Conservation (phyloP, 345 rosid species). For the Jatropha curcas region DNA sequence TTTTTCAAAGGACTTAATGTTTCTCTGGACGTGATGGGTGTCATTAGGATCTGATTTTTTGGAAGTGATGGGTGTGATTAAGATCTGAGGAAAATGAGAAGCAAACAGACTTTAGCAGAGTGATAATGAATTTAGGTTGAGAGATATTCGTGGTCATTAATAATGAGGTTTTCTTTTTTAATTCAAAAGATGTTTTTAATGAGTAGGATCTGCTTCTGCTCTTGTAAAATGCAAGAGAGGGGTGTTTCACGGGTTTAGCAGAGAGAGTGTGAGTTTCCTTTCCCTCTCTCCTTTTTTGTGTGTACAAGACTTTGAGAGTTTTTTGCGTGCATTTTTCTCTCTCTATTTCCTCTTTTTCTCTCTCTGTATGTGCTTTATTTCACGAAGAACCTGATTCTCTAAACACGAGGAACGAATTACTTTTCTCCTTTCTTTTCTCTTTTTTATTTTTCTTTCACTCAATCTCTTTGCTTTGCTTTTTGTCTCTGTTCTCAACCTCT, state of each 20-base stretch:
- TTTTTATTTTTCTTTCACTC: background rate
- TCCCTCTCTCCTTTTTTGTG: background rate
- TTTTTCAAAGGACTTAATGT: too few relatives aligned
- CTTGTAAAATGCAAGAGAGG: background rate
- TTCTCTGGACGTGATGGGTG: too few relatives aligned
- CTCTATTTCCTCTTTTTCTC: constrained; percentile 2
- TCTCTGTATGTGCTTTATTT: constrained; percentile 32
- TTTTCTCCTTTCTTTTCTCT: constrained; percentile 30
- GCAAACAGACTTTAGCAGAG: too few relatives aligned
- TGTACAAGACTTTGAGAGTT: background rate
- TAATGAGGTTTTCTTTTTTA: background rate
- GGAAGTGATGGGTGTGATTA: background rate
- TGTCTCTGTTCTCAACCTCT: background rate
- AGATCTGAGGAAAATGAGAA: background rate
- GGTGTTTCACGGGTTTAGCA: constrained; percentile 29
- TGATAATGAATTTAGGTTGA: background rate
- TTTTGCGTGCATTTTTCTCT: constrained; percentile 10
- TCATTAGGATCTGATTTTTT: too few relatives aligned
- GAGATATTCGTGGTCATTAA: background rate
- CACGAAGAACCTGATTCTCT: constrained; percentile 89
- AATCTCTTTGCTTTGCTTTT: constrained; percentile 2
- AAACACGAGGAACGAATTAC: constrained; percentile 63
- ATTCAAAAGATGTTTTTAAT: background rate
- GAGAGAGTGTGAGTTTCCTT: constrained; percentile 18
- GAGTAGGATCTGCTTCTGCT: background rate